These are phyloP conservation scores for Climacium dendroides DNA, from an alignment of 225 moss, liverwort and hornwort genomes.

Conservation along the genomic window DNA sequence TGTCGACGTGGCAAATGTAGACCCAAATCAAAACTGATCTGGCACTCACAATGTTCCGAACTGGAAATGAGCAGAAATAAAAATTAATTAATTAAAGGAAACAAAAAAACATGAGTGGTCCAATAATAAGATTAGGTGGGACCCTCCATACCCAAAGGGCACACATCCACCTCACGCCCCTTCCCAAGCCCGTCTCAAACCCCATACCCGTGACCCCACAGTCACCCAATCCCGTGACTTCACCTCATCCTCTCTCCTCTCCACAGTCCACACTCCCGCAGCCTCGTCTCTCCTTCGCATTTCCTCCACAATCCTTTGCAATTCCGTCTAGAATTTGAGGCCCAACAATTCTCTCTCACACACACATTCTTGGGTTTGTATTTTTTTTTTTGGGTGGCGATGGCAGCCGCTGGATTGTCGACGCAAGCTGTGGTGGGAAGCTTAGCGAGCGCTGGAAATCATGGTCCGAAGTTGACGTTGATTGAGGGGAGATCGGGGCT, in stretches of 20 bases:
- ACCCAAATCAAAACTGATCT: not conserved
- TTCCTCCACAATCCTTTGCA: not conserved
- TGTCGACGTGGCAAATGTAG: not conserved
- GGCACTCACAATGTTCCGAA: too few relatives aligned
- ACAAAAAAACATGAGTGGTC: not conserved
- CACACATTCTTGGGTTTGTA: not conserved
- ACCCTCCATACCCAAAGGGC: not conserved
- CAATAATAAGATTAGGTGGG: not conserved
- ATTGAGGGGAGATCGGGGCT: conserved; percentile 17
- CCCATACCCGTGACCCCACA: not conserved
- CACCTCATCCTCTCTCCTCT: not conserved
- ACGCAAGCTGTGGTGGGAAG: conserved; percentile 11
- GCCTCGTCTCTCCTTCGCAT: not conserved
- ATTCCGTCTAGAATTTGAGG: not conserved
- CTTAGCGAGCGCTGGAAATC: not conserved
- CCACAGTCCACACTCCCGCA: not conserved
- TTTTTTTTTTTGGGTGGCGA: not conserved
- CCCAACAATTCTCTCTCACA: too few relatives aligned
- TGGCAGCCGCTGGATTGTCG: conserved; percentile 25
- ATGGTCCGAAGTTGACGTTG: not conserved
- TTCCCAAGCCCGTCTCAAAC: not conserved
- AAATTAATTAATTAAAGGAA: not conserved
- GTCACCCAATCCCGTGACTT: too few relatives aligned
- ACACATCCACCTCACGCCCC: not conserved
- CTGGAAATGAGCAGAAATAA: too few relatives aligned